Conservation (phyloP, 78 protist species). For the Emiliania huxleyi region DNA sequence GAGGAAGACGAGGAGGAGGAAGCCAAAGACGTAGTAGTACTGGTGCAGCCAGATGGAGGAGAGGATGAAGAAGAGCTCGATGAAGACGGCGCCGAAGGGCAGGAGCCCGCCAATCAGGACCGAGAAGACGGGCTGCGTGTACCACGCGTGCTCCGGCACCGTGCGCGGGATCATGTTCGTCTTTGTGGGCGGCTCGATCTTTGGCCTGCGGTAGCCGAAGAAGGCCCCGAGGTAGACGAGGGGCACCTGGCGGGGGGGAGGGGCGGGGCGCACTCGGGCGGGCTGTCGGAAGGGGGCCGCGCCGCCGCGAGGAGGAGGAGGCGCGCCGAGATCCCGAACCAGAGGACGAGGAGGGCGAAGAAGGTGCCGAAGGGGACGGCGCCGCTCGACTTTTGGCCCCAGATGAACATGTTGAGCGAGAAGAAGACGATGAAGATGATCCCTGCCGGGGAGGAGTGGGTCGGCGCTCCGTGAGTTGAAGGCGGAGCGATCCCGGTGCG, state of each 20-base stretch:
- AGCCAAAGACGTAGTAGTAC: slow-evolving; percentile 90
- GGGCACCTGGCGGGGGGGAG: slow-evolving; percentile 66
- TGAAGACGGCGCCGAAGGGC: slow-evolving; percentile 93
- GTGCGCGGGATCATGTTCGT: slow-evolving; percentile 44
- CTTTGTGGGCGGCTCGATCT: neutral
- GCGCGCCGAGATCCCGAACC: slow-evolving; percentile 80
- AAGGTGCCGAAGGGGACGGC: slow-evolving; percentile 78
- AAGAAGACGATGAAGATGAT: slow-evolving; percentile 69
- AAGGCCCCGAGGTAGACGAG: slow-evolving; percentile 60
- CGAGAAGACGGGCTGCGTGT: slow-evolving; percentile 80
- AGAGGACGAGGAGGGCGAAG: slow-evolving; percentile 38
- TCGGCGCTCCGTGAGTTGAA: too few species aligned
- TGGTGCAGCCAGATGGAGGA: slow-evolving; percentile 78
- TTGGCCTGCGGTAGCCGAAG: slow-evolving; percentile 12
- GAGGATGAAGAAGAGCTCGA: slow-evolving; percentile 92
- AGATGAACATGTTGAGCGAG: slow-evolving; percentile 74
- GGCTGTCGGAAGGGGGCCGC: neutral
- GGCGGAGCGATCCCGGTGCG: too few species aligned
- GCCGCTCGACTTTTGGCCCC: slow-evolving; percentile 79
- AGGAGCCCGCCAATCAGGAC: slow-evolving; percentile 88
- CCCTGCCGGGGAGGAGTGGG: neutral
- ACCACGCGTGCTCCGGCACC: slow-evolving; percentile 64
- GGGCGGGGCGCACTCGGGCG: too few species aligned
- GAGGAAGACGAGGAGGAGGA: slow-evolving; percentile 87
- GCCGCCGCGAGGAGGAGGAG: slow-evolving; percentile 54